Base-by-base conservation (phyloP, 2,329 filamentous ascomycete genomes). In the Cylindrodendrum hubeiense region DNA sequence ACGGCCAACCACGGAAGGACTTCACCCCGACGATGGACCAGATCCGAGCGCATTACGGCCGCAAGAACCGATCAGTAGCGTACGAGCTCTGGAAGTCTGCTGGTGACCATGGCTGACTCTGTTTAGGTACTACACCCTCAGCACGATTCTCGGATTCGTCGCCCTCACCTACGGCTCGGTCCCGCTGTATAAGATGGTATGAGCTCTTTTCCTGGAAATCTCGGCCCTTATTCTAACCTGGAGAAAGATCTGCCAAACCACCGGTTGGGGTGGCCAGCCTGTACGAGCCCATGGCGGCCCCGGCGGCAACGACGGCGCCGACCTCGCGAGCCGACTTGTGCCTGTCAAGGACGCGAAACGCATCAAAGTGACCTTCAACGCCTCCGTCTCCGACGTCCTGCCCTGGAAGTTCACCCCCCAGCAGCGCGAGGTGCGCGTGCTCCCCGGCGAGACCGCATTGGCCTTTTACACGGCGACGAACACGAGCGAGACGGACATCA, bases 391-490 rank as follows among this genome's bases (percentile, higher is more conserved):
- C 1, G 96, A 98, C 78, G 90, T 97, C 1, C 87, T 99, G 28
- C 95, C 95, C 1, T 99, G 96, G 96, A 98, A 98, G 79, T 99
- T 99, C 80, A 90, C 90, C 2, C 96, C 96, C 2, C 96, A 99
- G 81, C 96, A 99, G 84, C 93, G 95, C 63, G 96, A 99, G 84
- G 96, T 99, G 56, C 90, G 94, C 61, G 95, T 99, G 1, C 86
- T 98, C 2, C 97, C 96, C 0, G 97, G 97, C 69, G 96, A 99
- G 85, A 99, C 96, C 3, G 96, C 96, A 5, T 85, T 99, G 70
- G 96, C 97, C 4, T 99, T 99, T 80, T 99, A 98, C 82, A 99
- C 94, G 7, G 96, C 96, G 13, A 98, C 94, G 60, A 99, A 99
- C 83, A 91, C 89, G 70, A 93, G 93, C 66, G 89, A 93, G 68